Percentiles rank a stretch among this genome's conserved stretches.
These are phyloP conservation scores for Calycina herbarum DNA, from an alignment of 2,329 filamentous ascomycete species.

Conservation along the genomic window DNA sequence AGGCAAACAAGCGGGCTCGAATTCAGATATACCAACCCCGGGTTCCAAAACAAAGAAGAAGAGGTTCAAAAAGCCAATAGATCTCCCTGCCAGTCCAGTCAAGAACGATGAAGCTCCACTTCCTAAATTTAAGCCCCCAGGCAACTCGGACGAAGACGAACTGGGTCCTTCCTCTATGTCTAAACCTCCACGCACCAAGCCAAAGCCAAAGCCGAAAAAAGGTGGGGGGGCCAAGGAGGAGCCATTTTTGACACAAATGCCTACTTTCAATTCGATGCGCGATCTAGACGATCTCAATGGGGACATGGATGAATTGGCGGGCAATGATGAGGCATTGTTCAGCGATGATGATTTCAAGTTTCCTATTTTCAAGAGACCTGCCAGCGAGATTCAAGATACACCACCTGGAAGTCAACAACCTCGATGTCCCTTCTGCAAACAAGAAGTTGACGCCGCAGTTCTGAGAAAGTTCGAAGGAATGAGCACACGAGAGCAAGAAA, in stretches of 20 bases:
- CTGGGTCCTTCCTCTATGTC: neutral
- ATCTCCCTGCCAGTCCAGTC: neutral
- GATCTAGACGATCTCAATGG: neutral
- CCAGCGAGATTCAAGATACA: slow-evolving; percentile 13
- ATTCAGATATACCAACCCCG: neutral
- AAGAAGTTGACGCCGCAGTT: slow-evolving; percentile 54
- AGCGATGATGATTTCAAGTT: slow-evolving; percentile 8
- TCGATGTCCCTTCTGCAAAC: slow-evolving; percentile 67
- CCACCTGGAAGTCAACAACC: slow-evolving; percentile 26
- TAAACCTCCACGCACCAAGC: neutral
- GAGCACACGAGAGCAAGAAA: slow-evolving; percentile 57
- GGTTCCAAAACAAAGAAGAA: neutral
- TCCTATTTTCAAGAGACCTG: neutral
- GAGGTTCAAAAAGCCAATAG: neutral
- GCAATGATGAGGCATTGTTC: slow-evolving; percentile 13
- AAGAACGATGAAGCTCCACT: neutral
- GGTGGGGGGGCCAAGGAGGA: slow-evolving; percentile 3
- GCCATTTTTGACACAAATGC: slow-evolving; percentile 14
- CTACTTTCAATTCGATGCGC: slow-evolving; percentile 16
- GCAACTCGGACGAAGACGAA: neutral
- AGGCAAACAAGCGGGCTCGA: neutral
- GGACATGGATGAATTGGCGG: slow-evolving; percentile 16
- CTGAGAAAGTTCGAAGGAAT: slow-evolving; percentile 56
- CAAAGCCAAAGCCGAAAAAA: neutral
- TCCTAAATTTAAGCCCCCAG: neutral